Conservation (phyloP, 1,284 basidiomycete species). For the Leccinum pallidistipes region DNA sequence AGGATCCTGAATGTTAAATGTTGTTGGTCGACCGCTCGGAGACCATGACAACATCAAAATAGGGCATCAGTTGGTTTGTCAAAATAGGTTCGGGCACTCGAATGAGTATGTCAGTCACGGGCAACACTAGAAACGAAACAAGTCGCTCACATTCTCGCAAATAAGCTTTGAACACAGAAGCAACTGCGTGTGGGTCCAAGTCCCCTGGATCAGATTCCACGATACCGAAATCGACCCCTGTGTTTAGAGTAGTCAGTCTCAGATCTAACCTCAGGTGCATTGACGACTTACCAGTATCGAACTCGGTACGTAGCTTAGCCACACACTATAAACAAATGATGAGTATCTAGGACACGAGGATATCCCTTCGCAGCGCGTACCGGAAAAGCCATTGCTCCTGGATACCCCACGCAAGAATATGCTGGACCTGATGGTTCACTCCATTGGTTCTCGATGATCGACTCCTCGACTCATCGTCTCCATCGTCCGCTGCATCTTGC, state of each 20-base stretch:
- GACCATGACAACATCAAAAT: constrained; percentile 74
- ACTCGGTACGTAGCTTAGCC: constrained; percentile 71
- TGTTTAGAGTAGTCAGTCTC: constrained; percentile 15
- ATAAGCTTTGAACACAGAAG: constrained; percentile 82
- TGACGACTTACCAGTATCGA: constrained; percentile 68
- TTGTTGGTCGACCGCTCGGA: constrained; percentile 48
- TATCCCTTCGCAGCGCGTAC: constrained; percentile 40
- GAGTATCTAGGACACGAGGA: constrained; percentile 4
- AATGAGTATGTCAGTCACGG: constrained; percentile 15
- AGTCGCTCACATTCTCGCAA: constrained; percentile 68
- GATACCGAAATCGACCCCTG: constrained; percentile 85
- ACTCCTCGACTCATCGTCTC: constrained; percentile 16
- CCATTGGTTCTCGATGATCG: constrained; percentile 14
- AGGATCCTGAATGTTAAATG: constrained; percentile 18
- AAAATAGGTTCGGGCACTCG: constrained; percentile 83
- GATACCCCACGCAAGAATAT: constrained; percentile 76
- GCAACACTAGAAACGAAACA: not conserved
- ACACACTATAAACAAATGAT: constrained; percentile 53
- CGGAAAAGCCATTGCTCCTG: constrained; percentile 84
- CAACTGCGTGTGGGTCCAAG: constrained; percentile 89
- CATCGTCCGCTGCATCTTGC: constrained; percentile 19
- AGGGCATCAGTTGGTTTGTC: constrained; percentile 63
- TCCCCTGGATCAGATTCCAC: constrained; percentile 74
- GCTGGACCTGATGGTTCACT: constrained; percentile 44
- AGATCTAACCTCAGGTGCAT: not conserved